A percentile compares a stretch with the other conserved stretches of the same genome.
Evolutionary conservation across 179 eudicot species (phyloP).

Genomic region (Heliamphora pulchella): DNA sequence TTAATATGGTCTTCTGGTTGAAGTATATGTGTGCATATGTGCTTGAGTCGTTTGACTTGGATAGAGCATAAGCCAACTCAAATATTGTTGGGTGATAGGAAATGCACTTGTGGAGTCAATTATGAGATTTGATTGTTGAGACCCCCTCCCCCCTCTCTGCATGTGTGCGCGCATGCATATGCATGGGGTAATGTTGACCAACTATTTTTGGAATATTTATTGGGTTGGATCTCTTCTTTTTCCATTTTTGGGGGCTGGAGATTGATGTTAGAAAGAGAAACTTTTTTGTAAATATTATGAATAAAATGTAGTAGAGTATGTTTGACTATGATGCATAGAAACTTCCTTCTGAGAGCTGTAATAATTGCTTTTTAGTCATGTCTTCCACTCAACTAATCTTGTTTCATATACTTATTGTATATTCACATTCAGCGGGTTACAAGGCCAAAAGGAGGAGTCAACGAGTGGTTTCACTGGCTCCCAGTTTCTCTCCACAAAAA

Average conservation of each 20-base stretch:
- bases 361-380: not conserved
- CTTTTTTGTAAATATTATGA: not conserved
- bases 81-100: not conserved
- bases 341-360: not conserved
- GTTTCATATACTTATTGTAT: not conserved
- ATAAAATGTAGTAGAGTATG: not conserved
- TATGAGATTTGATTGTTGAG: not conserved
- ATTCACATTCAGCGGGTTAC: constrained; percentile 60
- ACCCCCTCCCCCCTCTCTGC: not conserved
- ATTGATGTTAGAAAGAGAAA: not conserved
- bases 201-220: not conserved
- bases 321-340: not conserved
- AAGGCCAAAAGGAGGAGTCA: constrained; percentile 86
- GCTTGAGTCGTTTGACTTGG: not conserved
- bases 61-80: not conserved
- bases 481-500: constrained; percentile 82
- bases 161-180: not conserved
- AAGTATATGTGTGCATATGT: not conserved
- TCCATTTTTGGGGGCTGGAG: not conserved
- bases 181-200: not conserved
- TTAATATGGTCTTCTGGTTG: no score
- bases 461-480: constrained; percentile 93
- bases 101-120: not conserved
- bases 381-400: constrained; percentile 7
- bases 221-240: not conserved